Evolutionary conservation across 2,329 filamentous ascomycete genomes (phyloP).

Genomic region (Ceratocystis papillata): DNA sequence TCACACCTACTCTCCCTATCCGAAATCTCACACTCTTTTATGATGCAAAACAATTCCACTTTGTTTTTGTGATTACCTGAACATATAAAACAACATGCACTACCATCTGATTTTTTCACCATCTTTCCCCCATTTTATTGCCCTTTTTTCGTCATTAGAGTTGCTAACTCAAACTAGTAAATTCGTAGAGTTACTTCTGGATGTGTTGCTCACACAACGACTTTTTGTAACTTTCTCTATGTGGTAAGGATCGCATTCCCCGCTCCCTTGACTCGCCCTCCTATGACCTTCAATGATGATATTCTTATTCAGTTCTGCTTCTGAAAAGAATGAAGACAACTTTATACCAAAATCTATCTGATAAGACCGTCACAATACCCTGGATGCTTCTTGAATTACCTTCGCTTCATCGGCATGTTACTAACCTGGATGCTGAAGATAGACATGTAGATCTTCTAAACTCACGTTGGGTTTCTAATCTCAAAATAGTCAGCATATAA

Average conservation of each 20-base stretch:
- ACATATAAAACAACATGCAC: constrained; percentile 53
- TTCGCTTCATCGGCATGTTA: not conserved
- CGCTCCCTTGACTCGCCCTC: not conserved
- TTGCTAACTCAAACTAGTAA: not conserved
- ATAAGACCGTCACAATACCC: not conserved
- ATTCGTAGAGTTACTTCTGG: not conserved
- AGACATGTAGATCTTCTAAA: not conserved
- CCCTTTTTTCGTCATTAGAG: not conserved
- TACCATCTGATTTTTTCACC: constrained; percentile 53
- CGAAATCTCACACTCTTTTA: constrained; percentile 2
- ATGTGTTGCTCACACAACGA: not conserved
- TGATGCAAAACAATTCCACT: constrained; percentile 25
- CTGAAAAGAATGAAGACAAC: constrained; percentile 55
- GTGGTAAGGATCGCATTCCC: not conserved
- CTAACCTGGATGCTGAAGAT: not conserved
- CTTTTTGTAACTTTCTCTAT: not conserved
- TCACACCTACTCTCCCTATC: not conserved
- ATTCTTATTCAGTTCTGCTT: constrained; percentile 61
- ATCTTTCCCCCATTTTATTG: not conserved
- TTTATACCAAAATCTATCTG: constrained; percentile 43
- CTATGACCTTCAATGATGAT: constrained; percentile 48
- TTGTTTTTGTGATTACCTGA: constrained; percentile 30
- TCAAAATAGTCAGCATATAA: not conserved
- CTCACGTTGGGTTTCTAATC: not conserved
- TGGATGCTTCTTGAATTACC: not conserved